Base-by-base conservation (phyloP, 1,284 basidiomycete species). In the Microbotryum scabiosae region DNA sequence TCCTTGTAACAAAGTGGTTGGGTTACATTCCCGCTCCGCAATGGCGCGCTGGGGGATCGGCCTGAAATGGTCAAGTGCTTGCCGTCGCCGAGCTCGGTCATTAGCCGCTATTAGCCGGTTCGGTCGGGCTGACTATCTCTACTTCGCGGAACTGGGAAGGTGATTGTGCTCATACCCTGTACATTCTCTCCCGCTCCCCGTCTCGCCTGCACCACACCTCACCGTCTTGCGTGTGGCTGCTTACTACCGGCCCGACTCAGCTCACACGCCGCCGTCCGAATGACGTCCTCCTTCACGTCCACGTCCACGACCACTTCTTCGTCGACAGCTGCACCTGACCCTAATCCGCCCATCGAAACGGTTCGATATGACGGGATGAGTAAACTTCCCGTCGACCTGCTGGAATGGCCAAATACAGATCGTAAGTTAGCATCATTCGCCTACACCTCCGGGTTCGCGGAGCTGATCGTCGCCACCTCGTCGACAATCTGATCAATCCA, bases 1-100 rank as follows among this genome's bases (percentile, higher is more conserved):
- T 72, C 73, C 0, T 72, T 73, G 61, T 68, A 73, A 61, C 70
- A 71, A 55, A 68, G 67, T 2, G 64, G 71, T 44, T 70, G 73
- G 23, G 69, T 73, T 8, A 67, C 71, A 66, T n/a, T n/a, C n/a
- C n/a, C n/a, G n/a, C 54, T 71, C 30, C 73, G 72, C 54, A 72
- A 71, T 10, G 50, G 57, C 12, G 70, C 68, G 44, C 64, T 65
- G 20, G 62, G 62, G 69, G n/a, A 55, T 51, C 50, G 55, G 51
- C 54, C 52, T 63, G 64, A 47, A 76, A 74, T 57, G 16, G 25
- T 44, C n/a, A 30, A 26, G 16, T 49, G 16, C 48, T 49, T 49
- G 48, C 23, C 21, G 48, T n/a, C 18, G 23, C 23, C 16, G 10
- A 26, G 48, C 16, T 28, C 16, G 48, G 16, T 16, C 25, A 26